Evolutionary conservation across 805 yeast species (phyloP).

Genomic region (Spathaspora sp.): DNA sequence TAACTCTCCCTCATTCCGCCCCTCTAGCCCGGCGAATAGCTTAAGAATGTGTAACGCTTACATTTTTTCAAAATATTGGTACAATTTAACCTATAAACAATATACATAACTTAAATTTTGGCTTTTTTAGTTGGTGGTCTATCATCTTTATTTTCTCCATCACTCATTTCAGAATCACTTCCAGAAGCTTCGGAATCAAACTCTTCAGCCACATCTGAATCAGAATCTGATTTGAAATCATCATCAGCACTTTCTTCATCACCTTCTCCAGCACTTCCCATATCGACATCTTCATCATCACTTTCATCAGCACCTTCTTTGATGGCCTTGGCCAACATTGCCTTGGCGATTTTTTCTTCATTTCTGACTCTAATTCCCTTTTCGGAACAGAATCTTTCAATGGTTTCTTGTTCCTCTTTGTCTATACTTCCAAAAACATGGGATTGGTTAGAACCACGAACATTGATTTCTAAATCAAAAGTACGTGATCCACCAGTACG

Average conservation of each 20-base stretch:
- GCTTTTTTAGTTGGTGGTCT: conserved; percentile 32
- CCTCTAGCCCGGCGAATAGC: too few relatives aligned
- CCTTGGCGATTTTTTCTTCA: conserved; percentile 86
- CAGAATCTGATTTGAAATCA: conserved; percentile 68
- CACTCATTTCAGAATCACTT: conserved; percentile 20
- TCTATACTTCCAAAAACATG: conserved; percentile 87
- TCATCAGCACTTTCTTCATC: conserved; percentile 77
- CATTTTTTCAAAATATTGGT: neutral
- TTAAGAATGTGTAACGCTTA: neutral
- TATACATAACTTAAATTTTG: conserved; percentile 10
- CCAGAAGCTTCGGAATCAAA: conserved; percentile 60
- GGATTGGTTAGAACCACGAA: conserved; percentile 59
- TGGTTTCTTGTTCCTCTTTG: conserved; percentile 79
- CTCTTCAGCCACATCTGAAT: conserved; percentile 79
- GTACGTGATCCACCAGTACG: conserved; percentile 88
- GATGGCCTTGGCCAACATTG: conserved; percentile 72
- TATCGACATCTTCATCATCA: conserved; percentile 37
- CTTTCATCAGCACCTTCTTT: conserved; percentile 52
- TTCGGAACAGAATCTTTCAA: conserved; percentile 72
- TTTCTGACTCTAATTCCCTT: conserved; percentile 80
- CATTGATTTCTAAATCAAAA: conserved; percentile 80
- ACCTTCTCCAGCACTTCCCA: conserved; percentile 71
- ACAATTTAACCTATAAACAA: neutral
- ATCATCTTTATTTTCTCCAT: conserved; percentile 11
- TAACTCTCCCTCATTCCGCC: too few relatives aligned